Evolutionary conservation across 306 rosid species (phyloP), one percentile per base, ranked within the genome.

Genomic region (Parietaria judaica): DNA sequence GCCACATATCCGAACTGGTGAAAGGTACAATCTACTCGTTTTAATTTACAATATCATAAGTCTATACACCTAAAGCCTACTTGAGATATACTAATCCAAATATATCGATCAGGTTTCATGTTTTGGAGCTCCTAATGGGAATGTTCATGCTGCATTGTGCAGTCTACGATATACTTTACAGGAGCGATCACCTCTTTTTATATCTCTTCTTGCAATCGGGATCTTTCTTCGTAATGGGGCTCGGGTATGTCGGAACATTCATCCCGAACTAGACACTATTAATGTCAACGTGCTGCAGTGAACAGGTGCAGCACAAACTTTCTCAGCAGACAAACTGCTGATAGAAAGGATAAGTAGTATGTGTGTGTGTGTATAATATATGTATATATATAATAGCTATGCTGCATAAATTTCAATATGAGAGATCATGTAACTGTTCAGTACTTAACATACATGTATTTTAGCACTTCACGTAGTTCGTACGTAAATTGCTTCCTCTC

Each of bases 91-190:
- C 31, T 23, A 23, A 23, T 23, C 31, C 3, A 41, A 41, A 41
- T 1, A 41, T 41, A 5, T 41, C 3, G 45, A 41, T 1, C 45
- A 79, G 82, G 78, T 51, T 79, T 68, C 73, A 79, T 63, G 75
- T 72, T 36, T 63, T 82, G 84, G 87, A 78, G 84, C 75, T 82
- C 31, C 59, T 82, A 45, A 79, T 82, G 80, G 87, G 87, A 69
- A 67, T 72, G 75, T 82, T 78, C 58, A 61, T 82, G 87, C 77
- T 82, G 73, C 84, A 77, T 50, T 83, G 83, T 65, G 83, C 89
- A 58, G 78, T 75, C 64, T 77, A 77, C 46, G 69, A 80, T 68
- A 60, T 80, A 54, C 59, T 74, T 31, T 77, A 70, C 1, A 78
- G 81, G 58, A 75, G 65, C 45, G 80, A 82, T n/a, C 79, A 82